Conservation (phyloP, 2,329 filamentous ascomycete species). For the Monilinia fructicola region DNA sequence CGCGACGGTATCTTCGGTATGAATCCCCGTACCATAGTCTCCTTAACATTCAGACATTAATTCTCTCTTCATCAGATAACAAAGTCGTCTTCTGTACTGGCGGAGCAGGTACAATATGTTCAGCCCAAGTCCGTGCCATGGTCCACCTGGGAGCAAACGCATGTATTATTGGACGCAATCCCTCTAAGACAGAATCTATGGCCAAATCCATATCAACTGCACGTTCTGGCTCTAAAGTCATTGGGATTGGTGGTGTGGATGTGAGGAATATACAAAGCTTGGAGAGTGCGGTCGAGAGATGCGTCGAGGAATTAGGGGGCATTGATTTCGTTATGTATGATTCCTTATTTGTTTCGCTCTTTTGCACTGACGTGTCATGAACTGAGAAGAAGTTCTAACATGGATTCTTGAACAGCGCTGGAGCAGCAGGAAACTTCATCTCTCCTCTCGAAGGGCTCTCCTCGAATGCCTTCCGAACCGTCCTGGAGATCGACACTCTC, state of each 20-base stretch:
- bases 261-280: conserved; percentile 73
- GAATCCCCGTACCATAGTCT: conserved; percentile 30
- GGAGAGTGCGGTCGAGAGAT: conserved; percentile 72
- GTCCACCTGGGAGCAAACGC: conserved; percentile 90
- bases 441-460: conserved; percentile 79
- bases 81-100: conserved; percentile 96
- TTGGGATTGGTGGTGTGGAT: conserved; percentile 79
- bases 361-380: neutral
- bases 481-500: conserved; percentile 94
- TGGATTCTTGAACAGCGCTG: conserved; percentile 59
- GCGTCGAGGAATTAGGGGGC: conserved; percentile 76
- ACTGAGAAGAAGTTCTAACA: neutral
- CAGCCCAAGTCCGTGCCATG: conserved; percentile 86
- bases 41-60: conserved; percentile 21
- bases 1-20: conserved; percentile 82
- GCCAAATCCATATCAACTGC: conserved; percentile 81
- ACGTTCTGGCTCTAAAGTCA: conserved; percentile 74
- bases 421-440: conserved; percentile 94
- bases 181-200: conserved; percentile 78
- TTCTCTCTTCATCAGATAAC: conserved; percentile 55
- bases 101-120: conserved; percentile 90
- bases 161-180: conserved; percentile 88
- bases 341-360: conserved; percentile 19
- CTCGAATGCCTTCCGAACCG: conserved; percentile 87
- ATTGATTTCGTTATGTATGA: conserved; percentile 90